A percentile compares a stretch with the other conserved stretches of the same genome.
Conservation (phyloP, 345 rosid species). For the Salix suchowensis region DNA sequence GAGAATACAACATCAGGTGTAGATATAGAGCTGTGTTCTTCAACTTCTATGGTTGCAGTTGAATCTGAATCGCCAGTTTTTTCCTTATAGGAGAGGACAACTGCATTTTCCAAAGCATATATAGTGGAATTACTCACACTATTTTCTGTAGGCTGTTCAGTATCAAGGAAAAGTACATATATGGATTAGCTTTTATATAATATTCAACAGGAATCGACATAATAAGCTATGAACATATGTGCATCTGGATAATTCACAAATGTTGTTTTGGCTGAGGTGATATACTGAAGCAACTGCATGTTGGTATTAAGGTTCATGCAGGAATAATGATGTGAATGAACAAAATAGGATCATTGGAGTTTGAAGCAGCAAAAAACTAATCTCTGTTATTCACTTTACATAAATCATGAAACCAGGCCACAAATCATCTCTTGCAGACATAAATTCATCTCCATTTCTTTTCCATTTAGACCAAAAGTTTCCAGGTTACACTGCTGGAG, state of each 20-base stretch:
- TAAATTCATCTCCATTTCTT: neutral
- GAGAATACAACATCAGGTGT: constrained; percentile 23
- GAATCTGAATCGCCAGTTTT: constrained; percentile 16
- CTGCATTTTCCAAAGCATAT: constrained; percentile 6
- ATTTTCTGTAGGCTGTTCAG: constrained; percentile 36
- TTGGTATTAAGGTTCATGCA: neutral
- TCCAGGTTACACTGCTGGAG: neutral
- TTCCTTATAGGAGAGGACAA: constrained; percentile 11
- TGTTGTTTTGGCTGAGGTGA: neutral
- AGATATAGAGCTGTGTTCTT: constrained; percentile 36
- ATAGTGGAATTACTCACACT: constrained; percentile 10
- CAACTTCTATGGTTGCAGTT: constrained; percentile 26
- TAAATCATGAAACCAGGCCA: neutral
- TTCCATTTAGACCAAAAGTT: neutral
- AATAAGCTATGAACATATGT: neutral
- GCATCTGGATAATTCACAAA: neutral
- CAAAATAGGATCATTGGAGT: neutral
- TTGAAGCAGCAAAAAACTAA: neutral
- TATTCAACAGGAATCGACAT: neutral
- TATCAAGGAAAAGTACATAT: constrained; percentile 1
- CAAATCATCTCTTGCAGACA: neutral
- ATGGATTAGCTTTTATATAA: neutral
- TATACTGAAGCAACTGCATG: neutral
- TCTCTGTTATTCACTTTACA: neutral
- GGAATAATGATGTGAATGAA: neutral